A percentile compares a stretch with the other conserved stretches of the same genome.
Evolutionary conservation across 2,329 filamentous ascomycete species (phyloP).

Genomic region (Talaromyces sp.): DNA sequence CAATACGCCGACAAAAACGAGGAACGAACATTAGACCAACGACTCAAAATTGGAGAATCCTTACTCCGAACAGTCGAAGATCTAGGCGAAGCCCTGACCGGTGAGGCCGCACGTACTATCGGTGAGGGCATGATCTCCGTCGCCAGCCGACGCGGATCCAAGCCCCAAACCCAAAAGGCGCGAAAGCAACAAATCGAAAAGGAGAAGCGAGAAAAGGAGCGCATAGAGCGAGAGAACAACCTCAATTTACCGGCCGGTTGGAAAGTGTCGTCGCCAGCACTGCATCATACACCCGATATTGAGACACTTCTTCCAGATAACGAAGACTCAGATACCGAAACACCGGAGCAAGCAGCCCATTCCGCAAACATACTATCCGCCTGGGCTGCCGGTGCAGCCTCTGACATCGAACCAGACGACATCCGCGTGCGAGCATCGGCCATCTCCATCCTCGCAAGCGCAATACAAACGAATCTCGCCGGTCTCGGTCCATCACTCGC

Average conservation of each 20-base stretch:
- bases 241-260: constrained; percentile 32
- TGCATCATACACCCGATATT: constrained; percentile 7
- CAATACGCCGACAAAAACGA: constrained; percentile 42
- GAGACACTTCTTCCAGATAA: constrained; percentile 23
- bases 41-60: constrained; percentile 44
- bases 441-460: constrained; percentile 44
- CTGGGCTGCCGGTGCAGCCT: constrained; percentile 40
- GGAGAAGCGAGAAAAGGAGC: constrained; percentile 29
- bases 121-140: constrained; percentile 42
- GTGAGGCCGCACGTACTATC: constrained; percentile 38
- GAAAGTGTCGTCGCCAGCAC: constrained; percentile 28
- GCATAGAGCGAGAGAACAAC: constrained; percentile 28
- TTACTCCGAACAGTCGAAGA: constrained; percentile 44
- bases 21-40: constrained; percentile 38
- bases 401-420: constrained; percentile 44
- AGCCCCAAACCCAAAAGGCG: constrained; percentile 35
- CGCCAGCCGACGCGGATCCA: constrained; percentile 40
- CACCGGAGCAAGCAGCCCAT: constrained; percentile 35
- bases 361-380: constrained; percentile 41
- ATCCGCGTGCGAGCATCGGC: constrained; percentile 45
- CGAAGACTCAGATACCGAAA: constrained; percentile 36
- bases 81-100: constrained; percentile 38
- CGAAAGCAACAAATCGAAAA: constrained; percentile 32
- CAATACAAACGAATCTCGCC: constrained; percentile 41
- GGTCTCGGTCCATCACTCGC: constrained; percentile 38